Percentiles rank a stretch among this genome's conserved stretches.
Evolutionary conservation across 306 rosid genomes (phyloP).

Genomic region (Cotoneaster glaucophyllus): DNA sequence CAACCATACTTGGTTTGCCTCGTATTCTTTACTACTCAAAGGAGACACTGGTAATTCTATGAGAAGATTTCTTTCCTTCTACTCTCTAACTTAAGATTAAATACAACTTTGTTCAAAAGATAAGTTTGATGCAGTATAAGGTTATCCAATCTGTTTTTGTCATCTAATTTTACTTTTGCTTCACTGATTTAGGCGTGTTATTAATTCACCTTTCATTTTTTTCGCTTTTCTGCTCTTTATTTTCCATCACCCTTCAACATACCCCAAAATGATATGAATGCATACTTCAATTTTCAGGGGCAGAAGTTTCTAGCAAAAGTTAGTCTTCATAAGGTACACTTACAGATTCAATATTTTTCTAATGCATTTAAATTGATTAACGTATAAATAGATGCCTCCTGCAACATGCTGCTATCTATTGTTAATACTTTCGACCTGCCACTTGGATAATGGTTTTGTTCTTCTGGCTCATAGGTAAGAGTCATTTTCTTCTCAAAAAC

Average conservation of each 20-base stretch:
- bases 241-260: constrained; percentile 1
- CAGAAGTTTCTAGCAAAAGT: constrained; percentile 57
- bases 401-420: not conserved
- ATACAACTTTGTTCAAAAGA: not conserved
- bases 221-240: not conserved
- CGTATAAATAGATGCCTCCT: not conserved
- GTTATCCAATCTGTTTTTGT: not conserved
- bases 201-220: not conserved
- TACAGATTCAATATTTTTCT: not conserved
- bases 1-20: constrained; percentile 63
- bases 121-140: not conserved
- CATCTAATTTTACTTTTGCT: not conserved
- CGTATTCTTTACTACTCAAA: constrained; percentile 71
- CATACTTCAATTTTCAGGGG: constrained; percentile 51
- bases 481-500: constrained; percentile 62
- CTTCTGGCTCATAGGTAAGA: constrained; percentile 56
- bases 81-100: not conserved
- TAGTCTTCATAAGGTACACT: constrained; percentile 68
- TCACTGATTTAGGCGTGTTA: not conserved
- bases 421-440: not conserved
- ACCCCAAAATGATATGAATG: constrained; percentile 11
- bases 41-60: constrained; percentile 66
- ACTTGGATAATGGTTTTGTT: constrained; percentile 3
- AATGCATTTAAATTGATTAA: not conserved
- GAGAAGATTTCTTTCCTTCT: not conserved